Evolutionary conservation across 2,329 filamentous ascomycete genomes (phyloP).

Genomic region (Fusarium armeniacum): DNA sequence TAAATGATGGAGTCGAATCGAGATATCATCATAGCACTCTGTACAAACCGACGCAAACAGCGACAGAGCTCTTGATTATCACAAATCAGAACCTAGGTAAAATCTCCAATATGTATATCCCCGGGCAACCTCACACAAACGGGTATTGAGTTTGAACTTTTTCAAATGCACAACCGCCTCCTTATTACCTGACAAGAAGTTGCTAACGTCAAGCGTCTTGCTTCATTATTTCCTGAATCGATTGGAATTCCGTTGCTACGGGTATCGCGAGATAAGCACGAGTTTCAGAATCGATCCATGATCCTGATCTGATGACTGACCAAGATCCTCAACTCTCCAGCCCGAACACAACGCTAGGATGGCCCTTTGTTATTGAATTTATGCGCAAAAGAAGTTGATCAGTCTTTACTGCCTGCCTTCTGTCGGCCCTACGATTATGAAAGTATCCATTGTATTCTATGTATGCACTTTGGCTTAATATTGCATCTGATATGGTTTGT

Average conservation of each 20-base stretch:
- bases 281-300: slow-evolving; percentile 36
- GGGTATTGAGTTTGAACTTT: slow-evolving; percentile 21
- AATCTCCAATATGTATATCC: slow-evolving; percentile 38
- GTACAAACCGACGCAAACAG: slow-evolving; percentile 4
- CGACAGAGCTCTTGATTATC: slow-evolving; percentile 25
- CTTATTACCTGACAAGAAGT: not conserved
- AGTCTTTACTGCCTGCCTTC: not conserved
- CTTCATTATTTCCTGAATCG: slow-evolving; percentile 45
- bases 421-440: not conserved
- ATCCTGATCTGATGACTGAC: slow-evolving; percentile 4
- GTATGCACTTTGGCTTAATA: not conserved
- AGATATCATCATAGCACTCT: not conserved
- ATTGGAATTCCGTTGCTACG: slow-evolving; percentile 46
- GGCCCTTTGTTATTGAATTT: slow-evolving; percentile 33
- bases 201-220: slow-evolving; percentile 12
- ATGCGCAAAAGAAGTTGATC: slow-evolving; percentile 11
- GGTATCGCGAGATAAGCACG: slow-evolving; percentile 17
- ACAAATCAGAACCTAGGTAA: no score
- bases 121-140: slow-evolving; percentile 44
- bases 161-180: not conserved
- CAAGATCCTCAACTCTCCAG: slow-evolving; percentile 11
- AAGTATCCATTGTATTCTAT: not conserved
- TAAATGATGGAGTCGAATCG: slow-evolving; percentile 15
- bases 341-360: slow-evolving; percentile 26
- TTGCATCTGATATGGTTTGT: not conserved